Base-by-base conservation (phyloP, 176 grass and related monocot genomes). In the Oryza glaberrima region DNA sequence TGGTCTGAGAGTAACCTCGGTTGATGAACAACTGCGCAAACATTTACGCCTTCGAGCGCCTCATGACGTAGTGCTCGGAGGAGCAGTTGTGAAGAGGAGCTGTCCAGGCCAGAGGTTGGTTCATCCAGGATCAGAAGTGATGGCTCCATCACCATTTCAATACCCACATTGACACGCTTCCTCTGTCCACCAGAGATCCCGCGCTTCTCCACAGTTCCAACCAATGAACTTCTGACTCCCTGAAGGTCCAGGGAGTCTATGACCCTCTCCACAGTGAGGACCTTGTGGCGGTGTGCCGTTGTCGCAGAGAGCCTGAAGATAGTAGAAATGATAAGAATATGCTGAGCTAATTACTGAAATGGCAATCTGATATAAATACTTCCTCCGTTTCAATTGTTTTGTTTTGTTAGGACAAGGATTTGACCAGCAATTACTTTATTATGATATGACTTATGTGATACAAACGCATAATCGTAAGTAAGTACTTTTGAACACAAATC, bases 101-200 rank as follows among this genome's bases (percentile, higher is more conserved):
- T 98, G 71, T 98, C 95, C 15, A 98, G 65, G 49, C 95, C 95
- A 34, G 95, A 98, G n/a, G 95, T 98, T 79, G 93, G 95, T 87
- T 98, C 95, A 80, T 98, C 95, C 20, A 98, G 85, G 74, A 98
- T 95, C 64, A 98, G 66, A 51, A 98, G 93, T 43, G 95, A 98
- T 43, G 95, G 95, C 3, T 98, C 95, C 87, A 95, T 98, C 20
- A 98, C 95, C 95, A 98, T 98, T 32, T 98, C 95, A 25, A 98
- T 84, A 2, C 95, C 95, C 20, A 98, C 95, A 83, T 98, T 98
- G 43, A 98, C 95, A 46, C 95, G 88, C 82, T 98, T 98, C 77
- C 89, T 91, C 79, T 98, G 95, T 19, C 95, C 95, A 0, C 93
- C 95, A 26, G 95, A 98, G 75, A 98, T 98, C 25, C 95, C 95